These are phyloP conservation scores for Alternaria metachromatica DNA, from an alignment of 2,329 filamentous ascomycete species.

Conservation along the genomic window DNA sequence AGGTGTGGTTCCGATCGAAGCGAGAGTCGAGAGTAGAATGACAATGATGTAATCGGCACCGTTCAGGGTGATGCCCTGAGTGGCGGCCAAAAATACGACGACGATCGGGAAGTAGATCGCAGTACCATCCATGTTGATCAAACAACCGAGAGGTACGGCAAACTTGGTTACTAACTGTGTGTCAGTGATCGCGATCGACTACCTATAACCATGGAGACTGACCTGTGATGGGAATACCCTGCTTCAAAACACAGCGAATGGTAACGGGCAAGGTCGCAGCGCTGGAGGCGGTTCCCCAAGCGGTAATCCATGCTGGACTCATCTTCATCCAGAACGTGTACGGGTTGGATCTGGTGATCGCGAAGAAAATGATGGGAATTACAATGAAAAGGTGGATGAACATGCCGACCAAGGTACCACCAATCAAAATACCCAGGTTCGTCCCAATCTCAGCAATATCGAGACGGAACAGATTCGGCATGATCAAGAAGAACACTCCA, in stretches of 20 bases:
- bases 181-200: background rate
- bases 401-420: conserved; percentile 56
- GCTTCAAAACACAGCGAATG: conserved; percentile 51
- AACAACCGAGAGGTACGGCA: conserved; percentile 55
- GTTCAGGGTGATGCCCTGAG: conserved; percentile 55
- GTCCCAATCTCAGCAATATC: conserved; percentile 56
- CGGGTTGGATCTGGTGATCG: conserved; percentile 53
- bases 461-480: conserved; percentile 60
- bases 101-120: conserved; percentile 63
- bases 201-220: background rate
- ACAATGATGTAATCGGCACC: conserved; percentile 59
- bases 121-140: conserved; percentile 51
- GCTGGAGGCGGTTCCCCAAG: conserved; percentile 62
- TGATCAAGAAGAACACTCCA: conserved; percentile 62
- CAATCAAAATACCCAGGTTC: conserved; percentile 61
- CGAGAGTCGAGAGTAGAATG: conserved; percentile 57
- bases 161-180: conserved; percentile 52
- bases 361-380: conserved; percentile 49
- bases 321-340: conserved; percentile 58
- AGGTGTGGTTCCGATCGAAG: conserved; percentile 62
- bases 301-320: conserved; percentile 61
- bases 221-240: conserved; percentile 51
- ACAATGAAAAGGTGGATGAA: conserved; percentile 57
- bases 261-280: conserved; percentile 62
- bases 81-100: conserved; percentile 61